These are phyloP conservation scores for Hordeum marinum DNA, from an alignment of 176 grass and related monocot species.

Conservation along the genomic window DNA sequence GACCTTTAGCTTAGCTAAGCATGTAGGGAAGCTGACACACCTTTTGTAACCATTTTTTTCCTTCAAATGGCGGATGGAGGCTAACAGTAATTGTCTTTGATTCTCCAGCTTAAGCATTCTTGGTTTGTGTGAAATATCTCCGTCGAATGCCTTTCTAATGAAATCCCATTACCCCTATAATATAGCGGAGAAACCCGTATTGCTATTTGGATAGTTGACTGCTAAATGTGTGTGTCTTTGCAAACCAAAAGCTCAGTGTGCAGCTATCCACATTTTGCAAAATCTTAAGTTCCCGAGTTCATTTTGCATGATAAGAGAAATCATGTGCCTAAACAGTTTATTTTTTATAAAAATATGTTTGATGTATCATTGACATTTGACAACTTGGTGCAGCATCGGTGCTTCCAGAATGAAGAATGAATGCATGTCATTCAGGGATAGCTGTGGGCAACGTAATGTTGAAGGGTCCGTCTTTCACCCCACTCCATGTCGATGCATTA, in stretches of 20 bases:
- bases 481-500: not conserved
- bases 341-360: not conserved
- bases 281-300: slow-evolving; percentile 10
- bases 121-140: not conserved
- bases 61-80: not conserved
- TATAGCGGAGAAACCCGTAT: not conserved
- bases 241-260: not conserved
- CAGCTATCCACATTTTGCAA: slow-evolving; percentile 10
- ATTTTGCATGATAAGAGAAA: slow-evolving; percentile 3
- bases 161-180: not conserved
- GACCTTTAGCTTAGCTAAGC: not conserved
- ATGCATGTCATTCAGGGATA: slow-evolving; percentile 72
- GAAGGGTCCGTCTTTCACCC: slow-evolving; percentile 58
- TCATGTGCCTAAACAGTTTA: not conserved
- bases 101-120: slow-evolving; percentile 9
- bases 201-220: not conserved
- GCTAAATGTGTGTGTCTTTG: not conserved
- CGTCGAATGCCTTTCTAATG: not conserved
- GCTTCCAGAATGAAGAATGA: slow-evolving; percentile 98
- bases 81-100: not conserved
- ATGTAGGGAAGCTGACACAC: not conserved
- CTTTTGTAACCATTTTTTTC: not conserved
- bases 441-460: slow-evolving; percentile 58
- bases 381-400: slow-evolving; percentile 74
- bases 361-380: slow-evolving; percentile 21